These are phyloP conservation scores for Hypomontagnella monticulosa DNA, from an alignment of 495 filamentous ascomycete genomes.

Conservation along the genomic window DNA sequence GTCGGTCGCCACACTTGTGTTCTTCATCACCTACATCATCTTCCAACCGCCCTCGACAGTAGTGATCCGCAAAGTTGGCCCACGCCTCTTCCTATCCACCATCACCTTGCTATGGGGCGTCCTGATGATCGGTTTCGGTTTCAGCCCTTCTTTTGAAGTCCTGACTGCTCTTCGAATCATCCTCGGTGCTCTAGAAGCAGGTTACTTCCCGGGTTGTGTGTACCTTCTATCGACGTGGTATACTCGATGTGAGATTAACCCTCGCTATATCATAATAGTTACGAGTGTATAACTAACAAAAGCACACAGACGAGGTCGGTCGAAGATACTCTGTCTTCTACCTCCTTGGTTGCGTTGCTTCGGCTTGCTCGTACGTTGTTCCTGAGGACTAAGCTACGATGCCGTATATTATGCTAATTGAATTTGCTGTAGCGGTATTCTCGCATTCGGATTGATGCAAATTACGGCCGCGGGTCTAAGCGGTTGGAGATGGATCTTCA, in stretches of 20 bases:
- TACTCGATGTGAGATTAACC: conserved; percentile 54
- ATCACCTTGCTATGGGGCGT: conserved; percentile 60
- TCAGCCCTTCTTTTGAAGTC: conserved; percentile 57
- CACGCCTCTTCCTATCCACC: conserved; percentile 59
- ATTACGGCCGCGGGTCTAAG: conserved; percentile 57
- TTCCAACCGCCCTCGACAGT: conserved; percentile 64
- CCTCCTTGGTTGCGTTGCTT: conserved; percentile 67
- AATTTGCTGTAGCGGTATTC: conserved; percentile 65
- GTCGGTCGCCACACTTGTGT: conserved; percentile 65
- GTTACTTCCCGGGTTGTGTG: conserved; percentile 68
- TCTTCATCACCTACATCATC: conserved; percentile 68
- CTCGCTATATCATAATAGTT: not conserved
- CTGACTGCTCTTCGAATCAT: conserved; percentile 64
- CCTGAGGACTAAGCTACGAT: not conserved
- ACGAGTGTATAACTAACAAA: not conserved
- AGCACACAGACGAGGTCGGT: conserved; percentile 60
- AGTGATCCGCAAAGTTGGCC: conserved; percentile 66
- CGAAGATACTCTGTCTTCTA: conserved; percentile 70
- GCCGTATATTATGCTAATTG: conserved; percentile 63
- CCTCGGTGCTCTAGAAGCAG: conserved; percentile 68
- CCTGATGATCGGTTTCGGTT: conserved; percentile 68
- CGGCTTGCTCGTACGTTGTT: conserved; percentile 54
- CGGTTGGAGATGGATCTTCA: conserved; percentile 72
- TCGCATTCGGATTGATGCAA: conserved; percentile 70
- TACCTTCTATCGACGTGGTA: conserved; percentile 72